Percentiles rank a stretch among this genome's conserved stretches.
These are phyloP conservation scores for Camellia lanceoleosa DNA, from an alignment of 148 eudicot species.

Conservation along the genomic window DNA sequence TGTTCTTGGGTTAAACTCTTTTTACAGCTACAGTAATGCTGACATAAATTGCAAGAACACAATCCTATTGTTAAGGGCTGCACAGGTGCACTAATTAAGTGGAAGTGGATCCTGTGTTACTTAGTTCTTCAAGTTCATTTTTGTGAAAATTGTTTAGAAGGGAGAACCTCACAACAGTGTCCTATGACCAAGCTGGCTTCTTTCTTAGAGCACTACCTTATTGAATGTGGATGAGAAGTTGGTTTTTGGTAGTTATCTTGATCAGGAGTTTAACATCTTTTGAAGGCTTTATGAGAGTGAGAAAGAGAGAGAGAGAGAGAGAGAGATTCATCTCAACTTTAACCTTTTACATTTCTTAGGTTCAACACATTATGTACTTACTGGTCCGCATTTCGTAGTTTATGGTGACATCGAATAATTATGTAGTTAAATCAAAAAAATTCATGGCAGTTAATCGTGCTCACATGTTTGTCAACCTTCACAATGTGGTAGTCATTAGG, in stretches of 20 bases:
- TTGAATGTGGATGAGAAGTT: not conserved
- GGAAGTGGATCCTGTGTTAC: not conserved
- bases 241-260: not conserved
- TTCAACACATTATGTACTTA: too few species aligned
- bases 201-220: not conserved
- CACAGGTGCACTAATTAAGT: not conserved
- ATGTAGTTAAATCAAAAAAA: too few species aligned
- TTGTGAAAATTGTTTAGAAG: not conserved
- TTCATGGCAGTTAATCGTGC: too few species aligned
- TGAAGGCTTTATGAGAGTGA: too few species aligned
- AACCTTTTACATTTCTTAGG: too few species aligned
- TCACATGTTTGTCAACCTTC: too few species aligned
- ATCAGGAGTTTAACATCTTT: too few species aligned
- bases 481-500: too few species aligned
- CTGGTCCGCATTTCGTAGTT: too few species aligned
- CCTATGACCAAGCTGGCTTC: not conserved
- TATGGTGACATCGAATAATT: too few species aligned
- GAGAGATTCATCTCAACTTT: too few species aligned
- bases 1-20: not conserved
- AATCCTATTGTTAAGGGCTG: not conserved
- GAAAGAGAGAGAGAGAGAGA: too few species aligned
- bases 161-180: not conserved
- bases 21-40: not conserved
- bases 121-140: not conserved
- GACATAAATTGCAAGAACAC: not conserved